These are phyloP conservation scores for Allium cepa DNA, from an alignment of 106 monocot species.

Conservation along the genomic window DNA sequence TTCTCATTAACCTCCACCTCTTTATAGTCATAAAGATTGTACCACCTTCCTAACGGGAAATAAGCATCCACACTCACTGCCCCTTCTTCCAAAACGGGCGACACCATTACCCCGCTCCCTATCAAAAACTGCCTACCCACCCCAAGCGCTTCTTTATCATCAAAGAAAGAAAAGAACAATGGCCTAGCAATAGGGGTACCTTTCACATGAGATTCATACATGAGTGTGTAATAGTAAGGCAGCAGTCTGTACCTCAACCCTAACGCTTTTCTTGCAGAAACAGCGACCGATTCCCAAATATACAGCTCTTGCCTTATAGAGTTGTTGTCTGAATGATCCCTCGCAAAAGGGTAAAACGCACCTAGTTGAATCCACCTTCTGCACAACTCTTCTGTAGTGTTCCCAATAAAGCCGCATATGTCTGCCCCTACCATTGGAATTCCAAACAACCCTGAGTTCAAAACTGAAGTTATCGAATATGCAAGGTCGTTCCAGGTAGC, in stretches of 20 bases:
- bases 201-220: conserved; percentile 51
- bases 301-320: conserved; percentile 53
- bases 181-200: conserved; percentile 70
- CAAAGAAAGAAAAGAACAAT: conserved; percentile 70
- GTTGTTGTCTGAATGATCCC: conserved; percentile 33
- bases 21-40: conserved; percentile 6
- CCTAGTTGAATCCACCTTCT: conserved; percentile 72
- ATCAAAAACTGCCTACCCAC: conserved; percentile 57
- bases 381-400: conserved; percentile 67
- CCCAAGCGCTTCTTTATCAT: conserved; percentile 31
- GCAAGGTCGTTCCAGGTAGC: conserved; percentile 57
- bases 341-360: conserved; percentile 77
- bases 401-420: conserved; percentile 53
- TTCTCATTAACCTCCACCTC: background rate
- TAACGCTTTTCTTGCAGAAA: conserved; percentile 44
- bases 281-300: conserved; percentile 48
- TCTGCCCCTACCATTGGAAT: conserved; percentile 82
- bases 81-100: conserved; percentile 14
- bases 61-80: conserved; percentile 8
- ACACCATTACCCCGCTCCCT: conserved; percentile 24
- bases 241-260: conserved; percentile 68
- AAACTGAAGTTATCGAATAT: conserved; percentile 51
- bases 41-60: conserved; percentile 17
- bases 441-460: conserved; percentile 61
- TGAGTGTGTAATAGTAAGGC: conserved; percentile 66